These are phyloP conservation scores for Diospyros kaki DNA, from an alignment of 148 eudicot genomes.

Conservation along the genomic window DNA sequence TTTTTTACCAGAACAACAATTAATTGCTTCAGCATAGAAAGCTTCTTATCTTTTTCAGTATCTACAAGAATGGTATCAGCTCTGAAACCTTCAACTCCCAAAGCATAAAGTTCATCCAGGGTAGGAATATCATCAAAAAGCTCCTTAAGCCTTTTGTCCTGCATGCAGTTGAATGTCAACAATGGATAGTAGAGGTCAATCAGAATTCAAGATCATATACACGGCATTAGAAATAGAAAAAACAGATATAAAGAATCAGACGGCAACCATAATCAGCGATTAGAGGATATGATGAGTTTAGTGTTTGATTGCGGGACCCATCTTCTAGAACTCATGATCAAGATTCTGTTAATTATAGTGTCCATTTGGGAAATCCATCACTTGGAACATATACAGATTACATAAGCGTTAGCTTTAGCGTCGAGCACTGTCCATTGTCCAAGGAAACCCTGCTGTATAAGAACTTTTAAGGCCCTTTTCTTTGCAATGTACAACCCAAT, in stretches of 20 bases:
- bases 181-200: background rate
- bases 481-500: background rate
- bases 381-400: too few relatives aligned
- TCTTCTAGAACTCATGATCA: too few relatives aligned
- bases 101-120: slow-evolving; percentile 65
- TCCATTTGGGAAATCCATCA: too few relatives aligned
- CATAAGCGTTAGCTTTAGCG: background rate
- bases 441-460: background rate
- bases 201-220: background rate
- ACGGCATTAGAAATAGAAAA: background rate
- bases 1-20: slow-evolving; percentile 73
- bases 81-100: slow-evolving; percentile 74
- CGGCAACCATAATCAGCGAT: background rate
- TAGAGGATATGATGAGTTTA: too few relatives aligned
- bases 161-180: slow-evolving; percentile 19
- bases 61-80: slow-evolving; percentile 86
- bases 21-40: slow-evolving; percentile 84
- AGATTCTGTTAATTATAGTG: too few relatives aligned
- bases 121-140: slow-evolving; percentile 77
- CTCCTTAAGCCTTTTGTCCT: slow-evolving; percentile 85
- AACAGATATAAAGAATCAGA: background rate
- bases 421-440: background rate
- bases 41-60: slow-evolving; percentile 83
- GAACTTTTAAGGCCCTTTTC: background rate
- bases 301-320: too few relatives aligned